A percentile compares a stretch with the other conserved stretches of the same genome.
Evolutionary conservation across 345 rosid species (phyloP).

Genomic region (Angophora floribunda): DNA sequence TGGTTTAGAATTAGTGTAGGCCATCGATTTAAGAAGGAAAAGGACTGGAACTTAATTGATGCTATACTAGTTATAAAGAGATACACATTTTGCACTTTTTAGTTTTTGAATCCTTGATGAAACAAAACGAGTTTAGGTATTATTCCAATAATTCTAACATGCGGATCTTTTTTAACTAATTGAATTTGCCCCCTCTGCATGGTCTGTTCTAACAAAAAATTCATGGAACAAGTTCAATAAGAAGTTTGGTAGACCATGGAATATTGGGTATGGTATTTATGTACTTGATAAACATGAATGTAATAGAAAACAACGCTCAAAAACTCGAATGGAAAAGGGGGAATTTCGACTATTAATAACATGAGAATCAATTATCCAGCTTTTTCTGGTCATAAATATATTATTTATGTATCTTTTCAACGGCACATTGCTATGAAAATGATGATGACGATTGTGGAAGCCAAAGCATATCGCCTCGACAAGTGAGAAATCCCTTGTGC

Average conservation of each 20-base stretch:
- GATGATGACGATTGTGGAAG: not conserved
- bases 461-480: not conserved
- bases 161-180: not conserved
- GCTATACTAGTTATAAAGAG: not conserved
- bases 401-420: no score
- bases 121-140: not conserved
- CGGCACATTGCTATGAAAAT: not conserved
- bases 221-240: not conserved
- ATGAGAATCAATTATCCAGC: not conserved
- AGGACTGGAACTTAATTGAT: not conserved
- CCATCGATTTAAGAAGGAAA: not conserved
- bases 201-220: not conserved
- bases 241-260: not conserved
- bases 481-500: not conserved
- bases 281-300: not conserved
- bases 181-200: not conserved
- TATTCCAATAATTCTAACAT: not conserved
- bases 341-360: not conserved
- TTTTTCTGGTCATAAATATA: not conserved
- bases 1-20: no score
- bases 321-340: not conserved
- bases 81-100: not conserved
- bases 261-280: not conserved
- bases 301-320: not conserved
- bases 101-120: not conserved